A percentile compares a stretch with the other conserved stretches of the same genome.
These are phyloP conservation scores for Rhamnella rubrinervis DNA, from an alignment of 331 rosid genomes.

Conservation along the genomic window DNA sequence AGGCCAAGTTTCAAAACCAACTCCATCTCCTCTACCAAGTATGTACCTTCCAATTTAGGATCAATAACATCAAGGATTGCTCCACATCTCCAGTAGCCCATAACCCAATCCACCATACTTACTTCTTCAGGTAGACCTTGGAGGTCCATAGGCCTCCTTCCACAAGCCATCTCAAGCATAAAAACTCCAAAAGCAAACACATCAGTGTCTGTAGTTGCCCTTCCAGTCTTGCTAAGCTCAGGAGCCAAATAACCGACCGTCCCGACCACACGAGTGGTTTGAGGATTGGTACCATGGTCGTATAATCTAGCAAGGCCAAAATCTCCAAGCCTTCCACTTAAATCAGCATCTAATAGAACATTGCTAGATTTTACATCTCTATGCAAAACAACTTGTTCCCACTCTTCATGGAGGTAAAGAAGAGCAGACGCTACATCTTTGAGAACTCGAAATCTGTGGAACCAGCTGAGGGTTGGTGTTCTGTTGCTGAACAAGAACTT, in stretches of 20 bases:
- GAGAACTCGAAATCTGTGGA: slow-evolving; percentile 17
- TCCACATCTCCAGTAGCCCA: slow-evolving; percentile 4
- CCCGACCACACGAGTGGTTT: slow-evolving; percentile 25
- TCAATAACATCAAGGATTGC: slow-evolving; percentile 16
- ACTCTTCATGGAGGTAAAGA: no score
- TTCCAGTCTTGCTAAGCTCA: slow-evolving; percentile 18
- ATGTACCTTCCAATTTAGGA: slow-evolving; percentile 4
- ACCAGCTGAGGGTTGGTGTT: slow-evolving; percentile 20
- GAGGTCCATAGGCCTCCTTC: no score
- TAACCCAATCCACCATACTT: no score
- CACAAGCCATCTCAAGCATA: neutral
- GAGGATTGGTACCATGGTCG: slow-evolving; percentile 22
- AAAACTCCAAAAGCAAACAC: slow-evolving; percentile 20
- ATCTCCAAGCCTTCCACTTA: slow-evolving; percentile 13
- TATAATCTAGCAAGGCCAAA: slow-evolving; percentile 12
- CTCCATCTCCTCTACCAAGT: no score
- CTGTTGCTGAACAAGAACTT: neutral
- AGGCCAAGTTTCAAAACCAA: no score
- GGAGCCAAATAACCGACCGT: slow-evolving; percentile 31
- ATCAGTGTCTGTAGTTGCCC: slow-evolving; percentile 18
- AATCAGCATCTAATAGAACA: neutral
- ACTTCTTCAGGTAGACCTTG: no score
- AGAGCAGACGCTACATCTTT: no score
- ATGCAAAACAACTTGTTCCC: slow-evolving; percentile 23
- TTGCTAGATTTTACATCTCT: slow-evolving; percentile 25